Evolutionary conservation across 106 monocot species (phyloP), one percentile per base, ranked within the genome.

Genomic region (Phalaenopsis aphrodite): DNA sequence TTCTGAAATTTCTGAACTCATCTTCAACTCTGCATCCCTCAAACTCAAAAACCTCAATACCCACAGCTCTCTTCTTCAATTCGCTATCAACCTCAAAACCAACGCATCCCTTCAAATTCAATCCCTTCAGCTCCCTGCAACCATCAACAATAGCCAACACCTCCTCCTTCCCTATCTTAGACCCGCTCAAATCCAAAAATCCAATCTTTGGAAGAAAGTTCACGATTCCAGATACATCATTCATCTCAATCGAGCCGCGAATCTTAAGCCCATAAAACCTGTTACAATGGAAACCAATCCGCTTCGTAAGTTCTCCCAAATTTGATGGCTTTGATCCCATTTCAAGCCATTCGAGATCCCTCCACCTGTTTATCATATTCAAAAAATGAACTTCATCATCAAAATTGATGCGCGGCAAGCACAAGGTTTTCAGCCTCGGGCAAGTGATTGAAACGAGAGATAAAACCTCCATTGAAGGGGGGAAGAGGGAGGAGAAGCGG

Each of bases 51-150:
- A 38, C 39, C 73, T 77, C 39, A 15, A 87, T 83, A 3, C 49
- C 41, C 3, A 43, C 8, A n/a, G 21, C 79, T 17, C 79, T 65
- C 72, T 69, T 61, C 55, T 78, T 11, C 23, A 84, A 65, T 80
- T 91, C 84, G 10, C 78, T 85, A 75, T 86, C 82, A 1, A 41
- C 76, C 57, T 91, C 75, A 61, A 91, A 82, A 1, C 88, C 90
- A 43, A 86, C 45, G 64, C 86, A 91, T 17, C 78, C 78, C 6
- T 47, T 86, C 36, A 83, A 84, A 42, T 56, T 83, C 30, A 91
- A 55, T 18, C 75, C 78, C 75, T 86, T 80, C 75, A 91, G 71
- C 65, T 80, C 77, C 56, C n/a, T 73, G 58, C 84, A 88, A 2
- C 90, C 90, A 18, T 79, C 77, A 19, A 84, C 10, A 18, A 91